Evolutionary conservation across 2,329 filamentous ascomycete genomes (phyloP), one percentile per base, ranked within the genome.

Genomic region (Dactylellina parvicollis): DNA sequence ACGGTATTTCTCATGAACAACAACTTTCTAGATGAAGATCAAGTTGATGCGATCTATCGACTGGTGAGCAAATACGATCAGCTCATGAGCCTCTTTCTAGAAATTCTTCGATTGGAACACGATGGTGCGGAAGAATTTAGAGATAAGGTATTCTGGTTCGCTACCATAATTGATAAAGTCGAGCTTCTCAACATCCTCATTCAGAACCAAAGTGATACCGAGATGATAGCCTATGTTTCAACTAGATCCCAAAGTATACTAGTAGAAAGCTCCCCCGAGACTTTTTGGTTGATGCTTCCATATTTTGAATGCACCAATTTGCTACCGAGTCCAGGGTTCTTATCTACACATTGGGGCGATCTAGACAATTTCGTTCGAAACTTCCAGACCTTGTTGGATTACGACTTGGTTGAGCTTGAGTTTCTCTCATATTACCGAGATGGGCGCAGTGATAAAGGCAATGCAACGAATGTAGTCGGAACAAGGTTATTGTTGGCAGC

Each of bases 1-100:
- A 59, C 54, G 3, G n/a, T 32, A 3, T 59, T 44, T 14, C 22
- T 59, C 9, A 44, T 59, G 18, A 59, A 46, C 38, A 59, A 59
- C 54, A 46, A 59, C 26, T 14, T 44, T 16, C 10, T 59, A 2
- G 3, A 8, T 4, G 36, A 42, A 2, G 14, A 32, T 20, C 22
- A 59, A 32, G 30, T 59, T 8, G 22, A 46, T 10, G 22, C 9
- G 12, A 44, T 59, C 54, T 46, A 44, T 20, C 36, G 18, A 4
- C 34, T 59, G 7, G 16, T 59, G 14, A 20, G 7, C 24, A 8
- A 9, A 12, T 14, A 59, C 14, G 5, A 22, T 12, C 20, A 59
- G 20, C 24, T 59, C 10, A n/a, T 8, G 20, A 36, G 18, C 18
- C 20, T 59, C 2, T 28, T 59, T 32, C 2, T 2, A 22, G 32